Conservation (phyloP, 345 rosid species). For the Heritiera littoralis region DNA sequence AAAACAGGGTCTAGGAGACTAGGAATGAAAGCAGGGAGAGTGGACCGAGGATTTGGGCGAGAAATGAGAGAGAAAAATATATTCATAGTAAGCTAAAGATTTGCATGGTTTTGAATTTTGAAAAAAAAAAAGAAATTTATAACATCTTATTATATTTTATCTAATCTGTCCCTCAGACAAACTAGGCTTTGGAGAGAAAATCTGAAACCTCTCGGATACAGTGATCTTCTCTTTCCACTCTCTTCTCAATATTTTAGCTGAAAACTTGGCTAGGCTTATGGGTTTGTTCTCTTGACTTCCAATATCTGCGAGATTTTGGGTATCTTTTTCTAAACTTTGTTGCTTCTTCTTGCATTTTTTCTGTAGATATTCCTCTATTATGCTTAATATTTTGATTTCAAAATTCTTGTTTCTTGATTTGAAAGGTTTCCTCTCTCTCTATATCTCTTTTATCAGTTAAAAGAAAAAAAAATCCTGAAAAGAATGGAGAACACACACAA, state of each 20-base stretch:
- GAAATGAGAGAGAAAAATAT: slow-evolving; percentile 25
- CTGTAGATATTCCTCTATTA: slow-evolving; percentile 25
- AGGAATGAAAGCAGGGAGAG: slow-evolving; percentile 40
- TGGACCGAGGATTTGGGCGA: slow-evolving; percentile 55
- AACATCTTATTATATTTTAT: background rate
- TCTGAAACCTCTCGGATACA: slow-evolving; percentile 30
- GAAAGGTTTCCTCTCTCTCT: slow-evolving; percentile 24
- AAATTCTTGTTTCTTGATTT: slow-evolving; percentile 24
- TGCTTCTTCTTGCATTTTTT: slow-evolving; percentile 12
- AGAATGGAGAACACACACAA: background rate
- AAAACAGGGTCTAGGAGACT: slow-evolving; percentile 21
- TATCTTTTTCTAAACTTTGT: slow-evolving; percentile 25
- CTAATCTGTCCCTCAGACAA: slow-evolving; percentile 42
- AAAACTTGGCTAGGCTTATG: slow-evolving; percentile 37
- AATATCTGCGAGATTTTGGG: slow-evolving; percentile 36
- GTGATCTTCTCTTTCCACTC: slow-evolving; percentile 22
- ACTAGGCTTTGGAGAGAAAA: slow-evolving; percentile 28
- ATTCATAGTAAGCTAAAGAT: slow-evolving; percentile 23
- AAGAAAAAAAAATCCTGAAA: background rate
- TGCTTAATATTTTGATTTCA: slow-evolving; percentile 1
- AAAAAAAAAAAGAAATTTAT: background rate
- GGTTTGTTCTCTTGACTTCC: slow-evolving; percentile 33
- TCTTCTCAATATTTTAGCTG: slow-evolving; percentile 21
- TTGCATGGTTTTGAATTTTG: slow-evolving; percentile 36
- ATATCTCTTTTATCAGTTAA: background rate